phyloP scores from a whole-genome alignment of 192 early-diverging fungal genomes.

The Coemansia sp. region DNA sequence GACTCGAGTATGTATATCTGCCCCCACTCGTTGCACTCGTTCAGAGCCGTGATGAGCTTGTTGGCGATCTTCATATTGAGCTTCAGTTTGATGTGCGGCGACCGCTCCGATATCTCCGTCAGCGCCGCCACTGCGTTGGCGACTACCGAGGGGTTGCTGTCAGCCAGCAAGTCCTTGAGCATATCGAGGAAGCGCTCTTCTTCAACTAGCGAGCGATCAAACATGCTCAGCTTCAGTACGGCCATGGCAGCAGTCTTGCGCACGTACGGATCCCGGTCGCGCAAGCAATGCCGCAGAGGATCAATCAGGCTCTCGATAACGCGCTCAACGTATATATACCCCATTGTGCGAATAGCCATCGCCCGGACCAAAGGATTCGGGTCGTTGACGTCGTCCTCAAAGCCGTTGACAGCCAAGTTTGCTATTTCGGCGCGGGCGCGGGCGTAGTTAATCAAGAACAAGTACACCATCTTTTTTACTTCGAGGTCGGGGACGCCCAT shows the following conservation, averaged over 20 bases:
- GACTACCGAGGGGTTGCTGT: constrained; percentile 93
- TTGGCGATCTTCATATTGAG: constrained; percentile 86
- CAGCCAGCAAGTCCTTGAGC: constrained; percentile 81
- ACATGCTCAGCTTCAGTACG: constrained; percentile 93
- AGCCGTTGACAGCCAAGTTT: constrained; percentile 85
- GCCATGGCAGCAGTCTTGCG: constrained; percentile 94
- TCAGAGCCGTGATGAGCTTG: constrained; percentile 90
- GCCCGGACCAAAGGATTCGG: constrained; percentile 94
- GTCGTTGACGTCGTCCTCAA: constrained; percentile 90
- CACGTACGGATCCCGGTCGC: constrained; percentile 95
- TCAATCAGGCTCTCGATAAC: constrained; percentile 84
- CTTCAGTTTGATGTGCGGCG: constrained; percentile 81
- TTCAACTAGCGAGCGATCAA: constrained; percentile 83
- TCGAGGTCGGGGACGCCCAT: constrained; percentile 88
- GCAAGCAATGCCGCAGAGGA: constrained; percentile 79
- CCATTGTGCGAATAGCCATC: constrained; percentile 96
- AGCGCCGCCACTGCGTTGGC: constrained; percentile 94
- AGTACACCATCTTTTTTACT: constrained; percentile 91
- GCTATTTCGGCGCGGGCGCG: constrained; percentile 93
- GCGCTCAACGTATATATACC: constrained; percentile 92
- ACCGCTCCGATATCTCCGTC: constrained; percentile 91
- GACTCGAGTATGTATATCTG: constrained; percentile 95
- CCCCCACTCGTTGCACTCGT: constrained; percentile 99
- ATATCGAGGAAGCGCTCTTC: constrained; percentile 89
- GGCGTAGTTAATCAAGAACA: constrained; percentile 97